phyloP scores from a whole-genome alignment of 352 stramenopile genomes.

The Pelagophyceae sp. region DNA sequence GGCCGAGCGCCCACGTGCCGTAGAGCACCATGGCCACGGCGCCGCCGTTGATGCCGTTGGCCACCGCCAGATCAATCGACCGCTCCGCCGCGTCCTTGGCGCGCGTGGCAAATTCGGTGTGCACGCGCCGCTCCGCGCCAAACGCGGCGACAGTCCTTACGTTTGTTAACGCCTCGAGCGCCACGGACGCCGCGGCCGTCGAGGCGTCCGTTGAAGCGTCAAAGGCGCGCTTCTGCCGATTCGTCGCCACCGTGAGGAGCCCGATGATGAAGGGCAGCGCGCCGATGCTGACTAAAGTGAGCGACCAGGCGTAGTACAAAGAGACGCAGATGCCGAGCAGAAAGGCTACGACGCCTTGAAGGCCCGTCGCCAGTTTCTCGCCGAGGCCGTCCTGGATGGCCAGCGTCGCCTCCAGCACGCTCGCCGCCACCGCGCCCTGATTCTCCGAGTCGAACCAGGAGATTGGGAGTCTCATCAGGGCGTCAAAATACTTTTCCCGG shows the following conservation, averaged over 20 bases:
- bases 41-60: neutral
- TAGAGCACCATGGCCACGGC: neutral
- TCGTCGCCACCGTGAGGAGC: neutral
- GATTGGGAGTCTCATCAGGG: conserved; percentile 29
- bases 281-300: conserved; percentile 16
- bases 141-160: conserved; percentile 59
- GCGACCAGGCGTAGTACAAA: conserved; percentile 34
- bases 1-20: conserved; percentile 11
- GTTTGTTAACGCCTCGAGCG: conserved; percentile 51
- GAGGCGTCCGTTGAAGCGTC: neutral
- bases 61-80: neutral
- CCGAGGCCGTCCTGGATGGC: conserved; percentile 35
- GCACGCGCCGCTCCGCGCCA: conserved; percentile 39
- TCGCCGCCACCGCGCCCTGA: conserved; percentile 27
- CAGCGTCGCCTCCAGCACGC: conserved; percentile 28
- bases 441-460: conserved; percentile 34
- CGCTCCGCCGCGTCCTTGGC: neutral
- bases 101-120: neutral
- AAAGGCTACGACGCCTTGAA: conserved; percentile 26
- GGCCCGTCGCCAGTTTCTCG: conserved; percentile 33
- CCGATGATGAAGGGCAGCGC: neutral
- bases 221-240: too few relatives aligned
- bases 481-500: conserved; percentile 28
- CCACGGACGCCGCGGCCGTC: conserved; percentile 42
- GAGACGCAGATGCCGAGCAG: conserved; percentile 28